These are phyloP conservation scores for Phytophthora pistaciae DNA, from an alignment of 352 stramenopile genomes.

Conservation along the genomic window DNA sequence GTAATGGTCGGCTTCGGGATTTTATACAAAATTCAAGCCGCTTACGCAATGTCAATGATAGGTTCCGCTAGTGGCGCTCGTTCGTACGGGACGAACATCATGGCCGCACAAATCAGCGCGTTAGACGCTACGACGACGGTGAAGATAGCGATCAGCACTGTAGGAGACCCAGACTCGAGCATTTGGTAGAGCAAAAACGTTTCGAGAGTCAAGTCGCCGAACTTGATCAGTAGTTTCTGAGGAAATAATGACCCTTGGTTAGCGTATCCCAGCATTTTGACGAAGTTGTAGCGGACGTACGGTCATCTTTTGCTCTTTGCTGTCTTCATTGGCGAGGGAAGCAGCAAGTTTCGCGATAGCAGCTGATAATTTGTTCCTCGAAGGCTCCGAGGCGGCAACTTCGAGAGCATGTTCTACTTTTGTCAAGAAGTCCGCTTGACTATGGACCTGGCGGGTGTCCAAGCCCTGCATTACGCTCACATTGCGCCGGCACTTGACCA, in stretches of 20 bases:
- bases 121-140: constrained; percentile 27
- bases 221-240: constrained; percentile 29
- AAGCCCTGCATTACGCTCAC: not conserved
- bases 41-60: constrained; percentile 43
- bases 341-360: too few species aligned
- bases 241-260: not conserved
- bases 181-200: constrained; percentile 33
- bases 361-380: not conserved
- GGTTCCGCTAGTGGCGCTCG: constrained; percentile 15
- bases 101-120: constrained; percentile 11
- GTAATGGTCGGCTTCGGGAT: not conserved
- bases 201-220: constrained; percentile 27
- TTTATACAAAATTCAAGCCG: not conserved
- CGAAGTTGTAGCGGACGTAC: not conserved
- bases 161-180: constrained; percentile 28
- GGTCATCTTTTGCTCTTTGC: not conserved
- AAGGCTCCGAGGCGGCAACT: not conserved
- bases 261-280: not conserved
- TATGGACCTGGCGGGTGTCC: too few species aligned
- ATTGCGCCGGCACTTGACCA: not conserved
- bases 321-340: not conserved
- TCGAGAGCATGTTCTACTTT: not conserved
- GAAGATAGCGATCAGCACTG: constrained; percentile 22
- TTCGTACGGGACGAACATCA: constrained; percentile 31
- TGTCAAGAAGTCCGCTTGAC: too few species aligned